Percentiles rank a stretch among this genome's conserved stretches.
Evolutionary conservation across 305 asterid species (phyloP).

Genomic region (Rubia peregrina): DNA sequence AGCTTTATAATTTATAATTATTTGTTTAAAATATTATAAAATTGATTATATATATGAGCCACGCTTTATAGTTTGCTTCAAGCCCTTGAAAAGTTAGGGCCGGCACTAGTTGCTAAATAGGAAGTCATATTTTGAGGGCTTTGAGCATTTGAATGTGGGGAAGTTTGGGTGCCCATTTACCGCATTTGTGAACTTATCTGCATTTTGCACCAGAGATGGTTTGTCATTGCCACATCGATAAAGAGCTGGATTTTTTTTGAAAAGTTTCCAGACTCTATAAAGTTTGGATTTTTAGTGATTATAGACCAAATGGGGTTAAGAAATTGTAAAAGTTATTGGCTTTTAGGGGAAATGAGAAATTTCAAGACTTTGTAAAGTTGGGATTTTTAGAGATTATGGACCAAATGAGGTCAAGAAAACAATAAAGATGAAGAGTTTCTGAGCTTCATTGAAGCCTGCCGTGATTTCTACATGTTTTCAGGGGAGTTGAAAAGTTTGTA

Average conservation of each 20-base stretch:
- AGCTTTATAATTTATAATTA: no score
- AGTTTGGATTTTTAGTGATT: background rate
- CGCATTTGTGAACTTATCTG: conserved; percentile 79
- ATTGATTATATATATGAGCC: no score
- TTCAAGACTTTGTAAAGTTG: conserved; percentile 8
- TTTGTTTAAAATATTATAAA: no score
- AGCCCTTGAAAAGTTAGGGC: no score
- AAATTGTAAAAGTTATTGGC: background rate
- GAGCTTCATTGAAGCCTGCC: conserved; percentile 47
- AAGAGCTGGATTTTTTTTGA: background rate
- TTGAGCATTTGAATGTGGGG: no score
- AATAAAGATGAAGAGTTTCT: conserved; percentile 12
- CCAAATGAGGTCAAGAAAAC: conserved; percentile 7
- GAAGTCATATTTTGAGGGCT: conserved; percentile 65
- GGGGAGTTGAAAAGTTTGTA: conserved; percentile 38
- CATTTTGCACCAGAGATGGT: conserved; percentile 18
- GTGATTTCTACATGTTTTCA: conserved; percentile 21
- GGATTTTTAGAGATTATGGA: background rate
- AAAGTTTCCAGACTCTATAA: conserved; percentile 24
- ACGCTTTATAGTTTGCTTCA: no score
- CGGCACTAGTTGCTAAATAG: conserved; percentile 35
- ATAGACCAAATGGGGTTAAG: conserved; percentile 11
- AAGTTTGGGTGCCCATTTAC: conserved; percentile 17
- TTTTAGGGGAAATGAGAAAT: conserved; percentile 26
- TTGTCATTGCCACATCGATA: background rate